Evolutionary conservation across 2,329 filamentous ascomycete species (phyloP).

Genomic region (Scedosporium apiospermum): DNA sequence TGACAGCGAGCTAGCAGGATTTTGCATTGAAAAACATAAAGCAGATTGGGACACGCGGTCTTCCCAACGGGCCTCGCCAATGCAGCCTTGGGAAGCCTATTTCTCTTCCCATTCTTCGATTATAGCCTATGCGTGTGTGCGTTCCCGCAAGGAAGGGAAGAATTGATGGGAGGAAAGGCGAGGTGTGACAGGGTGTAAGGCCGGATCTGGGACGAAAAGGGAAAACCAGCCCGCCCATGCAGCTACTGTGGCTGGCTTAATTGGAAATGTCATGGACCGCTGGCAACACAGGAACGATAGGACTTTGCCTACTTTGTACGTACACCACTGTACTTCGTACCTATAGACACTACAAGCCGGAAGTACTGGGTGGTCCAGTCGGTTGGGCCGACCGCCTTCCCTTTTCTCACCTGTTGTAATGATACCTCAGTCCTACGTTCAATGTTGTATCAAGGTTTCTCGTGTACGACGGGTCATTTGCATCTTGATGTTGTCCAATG

Average conservation of each 20-base stretch:
- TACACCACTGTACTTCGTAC: no score
- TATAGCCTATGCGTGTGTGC: background rate
- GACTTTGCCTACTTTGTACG: background rate
- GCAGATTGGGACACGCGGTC: background rate
- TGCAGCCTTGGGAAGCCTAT: background rate
- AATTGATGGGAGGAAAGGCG: background rate
- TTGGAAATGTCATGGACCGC: background rate
- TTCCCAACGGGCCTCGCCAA: background rate
- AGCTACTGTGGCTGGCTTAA: slow-evolving; percentile 3
- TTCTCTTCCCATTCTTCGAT: background rate
- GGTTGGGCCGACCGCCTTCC: background rate
- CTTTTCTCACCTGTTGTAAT: background rate
- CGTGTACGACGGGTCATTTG: background rate
- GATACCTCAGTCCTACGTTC: background rate
- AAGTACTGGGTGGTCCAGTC: background rate
- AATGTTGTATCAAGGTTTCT: no score
- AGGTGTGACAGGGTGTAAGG: background rate
- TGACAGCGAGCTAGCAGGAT: background rate
- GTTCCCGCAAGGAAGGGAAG: background rate
- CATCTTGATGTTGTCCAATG: background rate
- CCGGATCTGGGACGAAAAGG: background rate
- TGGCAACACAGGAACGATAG: background rate
- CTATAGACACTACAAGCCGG: background rate
- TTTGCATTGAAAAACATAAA: background rate
- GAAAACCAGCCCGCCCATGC: background rate